Evolutionary conservation across 108 stramenopile genomes (phyloP), one percentile per base, ranked within the genome.

Genomic region (Bacterosira constricta): DNA sequence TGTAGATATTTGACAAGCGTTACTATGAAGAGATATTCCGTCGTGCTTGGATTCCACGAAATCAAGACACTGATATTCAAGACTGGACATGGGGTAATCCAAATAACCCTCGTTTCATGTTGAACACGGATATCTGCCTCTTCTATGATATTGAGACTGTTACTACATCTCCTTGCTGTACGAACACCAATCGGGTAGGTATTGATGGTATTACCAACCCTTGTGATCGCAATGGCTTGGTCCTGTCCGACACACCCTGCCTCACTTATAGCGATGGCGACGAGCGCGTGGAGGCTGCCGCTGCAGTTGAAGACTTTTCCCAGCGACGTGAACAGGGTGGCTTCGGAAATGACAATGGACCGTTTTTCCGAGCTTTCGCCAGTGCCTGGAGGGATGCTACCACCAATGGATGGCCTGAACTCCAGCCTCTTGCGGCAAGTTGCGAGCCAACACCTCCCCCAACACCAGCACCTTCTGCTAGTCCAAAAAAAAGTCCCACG

Each of bases 51-150:
- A 13, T 23, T 1, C 70, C 70, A 5, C 44, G 54, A 32, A 68
- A 42, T 31, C 11, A 35, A 4, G 52, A 10, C 18, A 23, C 2
- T 5, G 63, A 21, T 35, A 36, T 20, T 2, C 64, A 66, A 35
- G 74, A 75, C 25, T 75, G 66, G 66, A 66, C 65, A 13, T 53
- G 63, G 42, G 66, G 66, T 21, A 27, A 45, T 8, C 17, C 3
- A 9, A 59, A 64, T 27, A 53, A 15, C 12, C 34, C 37, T 0
- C 1, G 57, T 3, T 26, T 75, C 13, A 75, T 75, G 74, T 52
- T 75, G 11, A 75, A 75, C 34, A 68, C 66, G 9, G 74, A 75
- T 45, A 68, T 75, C 7, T 75, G 74, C 23, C 50, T 75, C 11
- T 0, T 25, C n/a, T 75, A 67, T 18, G 74, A 75, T 30, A 67